Conservation (phyloP, 148 eudicot species). For the Mesembryanthemum crystallinum region DNA sequence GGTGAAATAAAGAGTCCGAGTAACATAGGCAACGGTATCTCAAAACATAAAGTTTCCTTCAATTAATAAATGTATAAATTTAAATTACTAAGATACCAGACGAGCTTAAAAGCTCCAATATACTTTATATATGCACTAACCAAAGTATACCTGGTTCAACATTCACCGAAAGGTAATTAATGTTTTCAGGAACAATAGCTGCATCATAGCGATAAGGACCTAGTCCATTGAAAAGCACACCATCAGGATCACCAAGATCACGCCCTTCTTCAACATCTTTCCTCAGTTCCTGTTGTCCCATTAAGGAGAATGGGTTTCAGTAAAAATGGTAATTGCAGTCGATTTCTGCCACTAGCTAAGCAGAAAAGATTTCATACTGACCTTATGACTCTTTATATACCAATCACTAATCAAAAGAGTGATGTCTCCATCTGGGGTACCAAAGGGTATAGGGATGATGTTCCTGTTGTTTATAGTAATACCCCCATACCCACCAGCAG, state of each 20-base stretch:
- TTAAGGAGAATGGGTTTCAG: not conserved
- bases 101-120: not conserved
- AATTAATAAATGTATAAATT: not conserved
- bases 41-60: not conserved
- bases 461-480: slow-evolving; percentile 80
- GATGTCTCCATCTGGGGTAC: slow-evolving; percentile 85
- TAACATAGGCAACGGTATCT: not conserved
- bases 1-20: too few relatives aligned
- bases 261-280: slow-evolving; percentile 55
- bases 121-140: not conserved
- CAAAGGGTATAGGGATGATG: slow-evolving; percentile 87
- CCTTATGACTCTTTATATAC: slow-evolving; percentile 90
- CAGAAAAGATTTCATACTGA: slow-evolving; percentile 30
- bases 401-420: slow-evolving; percentile 90
- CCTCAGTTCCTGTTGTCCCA: slow-evolving; percentile 70
- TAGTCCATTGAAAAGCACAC: slow-evolving; percentile 77
- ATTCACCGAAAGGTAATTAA: slow-evolving; percentile 53
- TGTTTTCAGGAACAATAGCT: slow-evolving; percentile 59
- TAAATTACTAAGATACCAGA: not conserved
- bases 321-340: slow-evolving; percentile 15
- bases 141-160: slow-evolving; percentile 81
- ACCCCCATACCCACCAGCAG: slow-evolving; percentile 95
- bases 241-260: slow-evolving; percentile 86
- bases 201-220: slow-evolving; percentile 85
- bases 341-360: slow-evolving; percentile 17